phyloP scores from a whole-genome alignment of 805 yeast genomes.

The Danielia oregonensis region DNA sequence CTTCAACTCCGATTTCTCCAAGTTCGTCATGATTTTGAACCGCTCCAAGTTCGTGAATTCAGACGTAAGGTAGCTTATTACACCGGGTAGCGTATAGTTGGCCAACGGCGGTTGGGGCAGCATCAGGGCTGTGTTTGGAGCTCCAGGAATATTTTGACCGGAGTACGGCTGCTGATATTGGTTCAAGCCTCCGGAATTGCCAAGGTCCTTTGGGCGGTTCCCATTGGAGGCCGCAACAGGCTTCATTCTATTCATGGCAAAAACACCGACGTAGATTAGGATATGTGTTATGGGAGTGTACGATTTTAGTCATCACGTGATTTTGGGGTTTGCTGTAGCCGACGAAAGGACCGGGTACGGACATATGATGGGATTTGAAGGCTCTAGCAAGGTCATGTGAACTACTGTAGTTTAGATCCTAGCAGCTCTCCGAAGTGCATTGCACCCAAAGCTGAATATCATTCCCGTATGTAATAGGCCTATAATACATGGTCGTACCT shows the following conservation, averaged over 20 bases:
- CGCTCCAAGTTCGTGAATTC: conserved; percentile 47
- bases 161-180: background rate
- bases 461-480: no score
- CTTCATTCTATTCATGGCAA: conserved; percentile 3
- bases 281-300: background rate
- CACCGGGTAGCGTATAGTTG: conserved; percentile 52
- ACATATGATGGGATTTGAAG: no score
- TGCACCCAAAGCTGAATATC: no score
- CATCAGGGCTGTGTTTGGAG: background rate
- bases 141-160: background rate
- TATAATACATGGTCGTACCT: no score
- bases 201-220: background rate
- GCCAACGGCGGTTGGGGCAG: conserved; percentile 16
- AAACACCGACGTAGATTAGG: background rate
- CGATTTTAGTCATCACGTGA: no score
- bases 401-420: no score
- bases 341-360: no score
- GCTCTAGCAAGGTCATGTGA: no score
- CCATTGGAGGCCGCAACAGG: conserved; percentile 1
- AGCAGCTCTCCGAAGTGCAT: no score
- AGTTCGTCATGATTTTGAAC: conserved; percentile 46
- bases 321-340: no score
- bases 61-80: conserved; percentile 55
- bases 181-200: background rate
- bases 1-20: conserved; percentile 52